A percentile compares a stretch with the other conserved stretches of the same genome.
These are phyloP conservation scores for Linum trigynum DNA, from an alignment of 345 rosid genomes.

Conservation along the genomic window DNA sequence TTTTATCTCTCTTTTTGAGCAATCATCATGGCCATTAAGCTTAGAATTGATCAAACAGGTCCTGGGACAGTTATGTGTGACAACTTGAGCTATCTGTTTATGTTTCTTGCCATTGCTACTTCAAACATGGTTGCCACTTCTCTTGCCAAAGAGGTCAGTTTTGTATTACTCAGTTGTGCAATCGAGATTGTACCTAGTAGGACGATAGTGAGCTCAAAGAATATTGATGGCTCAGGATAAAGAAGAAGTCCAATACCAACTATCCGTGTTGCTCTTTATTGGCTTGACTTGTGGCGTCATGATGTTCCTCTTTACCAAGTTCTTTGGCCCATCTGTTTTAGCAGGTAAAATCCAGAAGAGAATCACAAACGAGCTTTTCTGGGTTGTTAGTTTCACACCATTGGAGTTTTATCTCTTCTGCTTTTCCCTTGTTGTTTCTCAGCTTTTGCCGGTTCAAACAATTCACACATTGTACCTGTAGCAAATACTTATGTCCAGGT, in stretches of 20 bases:
- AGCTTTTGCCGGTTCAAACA: constrained; percentile 2
- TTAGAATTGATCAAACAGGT: constrained; percentile 36
- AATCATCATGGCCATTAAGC: background rate
- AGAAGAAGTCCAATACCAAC: constrained; percentile 72
- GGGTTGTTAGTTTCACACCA: background rate
- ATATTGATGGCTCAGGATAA: constrained; percentile 40
- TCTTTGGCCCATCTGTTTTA: constrained; percentile 64
- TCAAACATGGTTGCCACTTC: constrained; percentile 93
- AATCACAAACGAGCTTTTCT: background rate
- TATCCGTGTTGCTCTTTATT: constrained; percentile 61
- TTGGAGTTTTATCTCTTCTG: background rate
- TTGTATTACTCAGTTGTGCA: background rate
- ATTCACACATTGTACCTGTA: background rate
- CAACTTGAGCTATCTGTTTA: constrained; percentile 57
- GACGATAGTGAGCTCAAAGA: background rate
- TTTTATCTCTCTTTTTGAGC: background rate
- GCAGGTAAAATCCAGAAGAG: constrained; percentile 38
- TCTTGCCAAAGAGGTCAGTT: constrained; percentile 65
- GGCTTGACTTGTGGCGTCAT: constrained; percentile 67
- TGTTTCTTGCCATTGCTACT: constrained; percentile 89
- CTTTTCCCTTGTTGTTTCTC: background rate
- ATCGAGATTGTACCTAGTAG: background rate
- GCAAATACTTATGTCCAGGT: constrained; percentile 18
- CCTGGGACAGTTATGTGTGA: constrained; percentile 88
- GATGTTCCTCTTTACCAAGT: constrained; percentile 64